phyloP scores from a whole-genome alignment of 441 rosid genomes.

The Pelargonium citronellum region DNA sequence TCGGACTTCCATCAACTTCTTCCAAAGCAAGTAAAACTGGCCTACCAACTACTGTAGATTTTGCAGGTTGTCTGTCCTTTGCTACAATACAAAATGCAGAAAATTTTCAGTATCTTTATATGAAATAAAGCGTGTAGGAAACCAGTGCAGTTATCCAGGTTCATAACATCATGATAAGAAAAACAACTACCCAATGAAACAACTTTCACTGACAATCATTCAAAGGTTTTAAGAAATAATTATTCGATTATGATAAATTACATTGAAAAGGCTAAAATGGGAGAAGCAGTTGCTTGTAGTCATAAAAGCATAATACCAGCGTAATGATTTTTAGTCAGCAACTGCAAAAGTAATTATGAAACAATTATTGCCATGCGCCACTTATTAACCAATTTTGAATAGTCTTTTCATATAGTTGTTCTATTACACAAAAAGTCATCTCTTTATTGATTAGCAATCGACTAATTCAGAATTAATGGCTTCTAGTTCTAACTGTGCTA shows the following conservation, averaged over 20 bases:
- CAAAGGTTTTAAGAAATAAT: conserved; percentile 1
- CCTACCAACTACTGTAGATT: conserved; percentile 61
- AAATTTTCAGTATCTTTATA: conserved; percentile 17
- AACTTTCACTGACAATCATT: neutral
- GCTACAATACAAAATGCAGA: conserved; percentile 32
- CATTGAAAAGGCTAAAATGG: neutral
- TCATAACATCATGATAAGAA: neutral
- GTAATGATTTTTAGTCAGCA: neutral
- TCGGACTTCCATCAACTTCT: conserved; percentile 96
- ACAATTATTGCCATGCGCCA: neutral
- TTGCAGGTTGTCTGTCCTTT: conserved; percentile 52
- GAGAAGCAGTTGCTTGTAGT: neutral
- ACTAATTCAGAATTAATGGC: neutral
- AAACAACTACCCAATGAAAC: conserved; percentile 7
- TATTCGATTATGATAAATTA: neutral
- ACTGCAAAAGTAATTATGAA: neutral
- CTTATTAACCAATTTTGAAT: neutral
- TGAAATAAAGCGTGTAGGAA: neutral
- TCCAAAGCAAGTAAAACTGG: conserved; percentile 92
- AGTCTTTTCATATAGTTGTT: conserved; percentile 4
- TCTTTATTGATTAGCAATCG: neutral
- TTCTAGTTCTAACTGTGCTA: neutral
- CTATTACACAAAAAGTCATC: neutral
- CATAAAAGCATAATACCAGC: neutral
- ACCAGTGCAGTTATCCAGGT: neutral